These are phyloP conservation scores for Clathrospora elynae DNA, from an alignment of 2,329 filamentous ascomycete species.

Conservation along the genomic window DNA sequence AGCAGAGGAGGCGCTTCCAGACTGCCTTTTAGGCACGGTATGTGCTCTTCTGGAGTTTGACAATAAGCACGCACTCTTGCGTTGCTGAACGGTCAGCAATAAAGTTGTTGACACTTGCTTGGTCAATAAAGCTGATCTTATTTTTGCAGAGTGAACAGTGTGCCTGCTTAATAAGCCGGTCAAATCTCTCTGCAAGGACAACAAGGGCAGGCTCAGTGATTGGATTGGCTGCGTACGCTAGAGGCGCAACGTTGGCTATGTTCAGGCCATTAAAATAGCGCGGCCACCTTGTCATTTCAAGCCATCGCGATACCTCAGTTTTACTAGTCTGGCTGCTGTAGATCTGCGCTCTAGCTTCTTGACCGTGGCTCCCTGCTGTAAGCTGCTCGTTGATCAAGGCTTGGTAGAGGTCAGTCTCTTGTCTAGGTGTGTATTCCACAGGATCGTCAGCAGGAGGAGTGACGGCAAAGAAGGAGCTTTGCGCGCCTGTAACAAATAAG, in stretches of 20 bases:
- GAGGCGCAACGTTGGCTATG: constrained; percentile 7
- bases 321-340: constrained; percentile 2
- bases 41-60: no score
- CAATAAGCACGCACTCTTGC: no score
- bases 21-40: no score
- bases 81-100: no score
- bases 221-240: constrained; percentile 6
- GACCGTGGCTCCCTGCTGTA: constrained; percentile 1
- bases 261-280: constrained; percentile 11
- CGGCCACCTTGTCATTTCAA: constrained; percentile 14
- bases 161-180: no score
- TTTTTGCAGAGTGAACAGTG: no score
- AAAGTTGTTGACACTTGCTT: no score
- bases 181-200: constrained; percentile 2
- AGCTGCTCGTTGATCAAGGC: constrained; percentile 8
- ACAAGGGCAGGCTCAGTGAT: constrained; percentile 2
- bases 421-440: neutral
- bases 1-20: no score
- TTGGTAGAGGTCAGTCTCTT: neutral
- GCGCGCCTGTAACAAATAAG: constrained; percentile 1
- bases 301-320: constrained; percentile 15
- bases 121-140: no score
- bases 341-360: neutral
- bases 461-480: constrained; percentile 6
- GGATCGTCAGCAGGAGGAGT: neutral